Conservation (phyloP, 768 basidiomycete genomes). For the Peribolospora baueri region DNA sequence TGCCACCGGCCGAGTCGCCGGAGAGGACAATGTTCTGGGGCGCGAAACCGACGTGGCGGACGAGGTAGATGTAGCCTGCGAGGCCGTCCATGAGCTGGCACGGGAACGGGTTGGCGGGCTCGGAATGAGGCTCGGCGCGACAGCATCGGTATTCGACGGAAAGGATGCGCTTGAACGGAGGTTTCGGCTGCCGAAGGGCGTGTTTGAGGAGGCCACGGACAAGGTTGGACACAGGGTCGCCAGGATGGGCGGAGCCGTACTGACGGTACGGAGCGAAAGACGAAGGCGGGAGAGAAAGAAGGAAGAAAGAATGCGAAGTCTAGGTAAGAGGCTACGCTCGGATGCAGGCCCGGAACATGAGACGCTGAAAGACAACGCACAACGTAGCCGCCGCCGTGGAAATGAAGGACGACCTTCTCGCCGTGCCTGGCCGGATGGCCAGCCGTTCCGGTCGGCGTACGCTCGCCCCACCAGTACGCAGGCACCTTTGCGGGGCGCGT, state of each 20-base stretch:
- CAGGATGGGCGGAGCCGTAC: neutral
- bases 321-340: conserved; percentile 9
- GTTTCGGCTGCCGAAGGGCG: too few relatives aligned
- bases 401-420: conserved; percentile 20
- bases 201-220: too few relatives aligned
- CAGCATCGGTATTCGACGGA: conserved; percentile 50
- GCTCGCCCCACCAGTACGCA: conserved; percentile 15
- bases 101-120: conserved; percentile 38
- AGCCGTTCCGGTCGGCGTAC: conserved; percentile 6
- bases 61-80: conserved; percentile 47
- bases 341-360: conserved; percentile 12
- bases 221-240: neutral
- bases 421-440: conserved; percentile 12
- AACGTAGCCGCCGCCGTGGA: conserved; percentile 19
- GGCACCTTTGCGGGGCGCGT: conserved; percentile 11
- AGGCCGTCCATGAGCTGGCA: conserved; percentile 48
- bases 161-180: conserved; percentile 16
- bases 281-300: neutral
- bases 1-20: conserved; percentile 58
- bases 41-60: conserved; percentile 29
- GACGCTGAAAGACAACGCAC: conserved; percentile 11
- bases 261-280: neutral
- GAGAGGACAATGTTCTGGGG: conserved; percentile 38
- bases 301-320: conserved; percentile 4
- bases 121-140: conserved; percentile 22